Base-by-base conservation (phyloP, 1,284 basidiomycete species). In the Sporisorium exsertum region DNA sequence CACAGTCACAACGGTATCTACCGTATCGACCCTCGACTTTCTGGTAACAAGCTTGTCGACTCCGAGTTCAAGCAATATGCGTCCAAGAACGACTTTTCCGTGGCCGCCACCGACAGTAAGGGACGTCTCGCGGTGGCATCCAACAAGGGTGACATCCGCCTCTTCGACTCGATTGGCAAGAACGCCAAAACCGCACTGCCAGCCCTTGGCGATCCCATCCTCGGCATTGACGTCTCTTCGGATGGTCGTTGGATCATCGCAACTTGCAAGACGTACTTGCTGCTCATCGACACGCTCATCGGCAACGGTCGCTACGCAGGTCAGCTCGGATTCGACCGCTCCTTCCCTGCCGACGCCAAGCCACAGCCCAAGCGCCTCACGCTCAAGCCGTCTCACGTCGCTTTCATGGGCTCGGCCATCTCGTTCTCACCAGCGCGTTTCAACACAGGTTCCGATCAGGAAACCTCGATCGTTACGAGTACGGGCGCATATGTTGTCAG, bases 161-260 rank as follows among this genome's bases (percentile, higher is more conserved):
- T 99, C 58, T 99, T 96, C 81, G 97, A 99, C 86, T 89, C 91
- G 58, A 94, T 99, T 77, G 97, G 97, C 52, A 99, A 98, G 90
- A 99, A 95, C 81, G 97, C 97, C 37, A 99, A 99, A 90, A 99
- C 97, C 22, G 94, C 95, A n/a, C 87, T 99, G 52, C 94, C 96
- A 27, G 93, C 95, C 35, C 89, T 98, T 29, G 95, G 97, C 29
- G 95, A 97, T 86, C 94, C 96, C 46, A 97, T 99, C 82, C 86
- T 94, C 56, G 96, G 96, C 33, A 90, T 99, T 54, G 97, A 99
- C 86, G 94, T 95, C 9, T 95, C 95, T 3, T 92, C 94, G 18
- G 92, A 94, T 85, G 97, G 97, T 40, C 91, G 95, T 59, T 99
- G 92, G 89, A 90, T 99, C 64, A 93, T 99, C 33, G 97, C 95